These are phyloP conservation scores for Myxozyma monticola DNA, from an alignment of 805 yeast genomes.

Conservation along the genomic window DNA sequence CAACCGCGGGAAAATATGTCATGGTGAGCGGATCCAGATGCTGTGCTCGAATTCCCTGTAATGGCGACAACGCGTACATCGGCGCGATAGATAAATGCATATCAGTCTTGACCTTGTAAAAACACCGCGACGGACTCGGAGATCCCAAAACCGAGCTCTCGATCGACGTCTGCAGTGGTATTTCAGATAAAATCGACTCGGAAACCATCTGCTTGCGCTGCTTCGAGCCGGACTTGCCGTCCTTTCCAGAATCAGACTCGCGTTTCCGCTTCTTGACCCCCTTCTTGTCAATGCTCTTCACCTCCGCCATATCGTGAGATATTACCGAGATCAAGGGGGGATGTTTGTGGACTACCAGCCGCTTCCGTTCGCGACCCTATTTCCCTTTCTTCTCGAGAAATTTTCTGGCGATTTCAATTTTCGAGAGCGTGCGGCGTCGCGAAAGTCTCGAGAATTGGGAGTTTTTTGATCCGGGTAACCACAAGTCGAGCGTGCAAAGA, in stretches of 20 bases:
- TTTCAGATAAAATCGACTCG: conserved; percentile 16
- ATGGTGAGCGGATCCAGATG: conserved; percentile 88
- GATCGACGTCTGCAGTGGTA: conserved; percentile 8
- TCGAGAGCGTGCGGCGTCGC: no score
- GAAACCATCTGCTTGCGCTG: conserved; percentile 4
- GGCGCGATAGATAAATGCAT: conserved; percentile 91
- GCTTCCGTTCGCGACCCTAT: no score
- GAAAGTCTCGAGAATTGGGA: no score
- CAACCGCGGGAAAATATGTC: conserved; percentile 69
- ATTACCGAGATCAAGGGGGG: no score
- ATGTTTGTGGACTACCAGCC: no score
- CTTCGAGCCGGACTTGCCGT: background rate
- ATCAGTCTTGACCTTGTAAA: conserved; percentile 57
- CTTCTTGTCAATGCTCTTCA: no score
- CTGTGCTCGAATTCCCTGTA: conserved; percentile 78
- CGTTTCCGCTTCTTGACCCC: conserved; percentile 16
- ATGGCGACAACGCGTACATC: conserved; percentile 62
- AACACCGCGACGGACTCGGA: conserved; percentile 54
- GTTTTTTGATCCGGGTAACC: no score
- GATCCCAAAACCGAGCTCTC: conserved; percentile 14
- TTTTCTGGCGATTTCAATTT: no score
- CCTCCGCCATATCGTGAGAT: no score
- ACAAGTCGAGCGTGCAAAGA: no score
- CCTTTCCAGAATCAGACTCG: background rate
- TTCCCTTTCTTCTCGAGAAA: no score